phyloP scores from a whole-genome alignment of 192 early-diverging fungal species.

The Coemansia brasiliensis region DNA sequence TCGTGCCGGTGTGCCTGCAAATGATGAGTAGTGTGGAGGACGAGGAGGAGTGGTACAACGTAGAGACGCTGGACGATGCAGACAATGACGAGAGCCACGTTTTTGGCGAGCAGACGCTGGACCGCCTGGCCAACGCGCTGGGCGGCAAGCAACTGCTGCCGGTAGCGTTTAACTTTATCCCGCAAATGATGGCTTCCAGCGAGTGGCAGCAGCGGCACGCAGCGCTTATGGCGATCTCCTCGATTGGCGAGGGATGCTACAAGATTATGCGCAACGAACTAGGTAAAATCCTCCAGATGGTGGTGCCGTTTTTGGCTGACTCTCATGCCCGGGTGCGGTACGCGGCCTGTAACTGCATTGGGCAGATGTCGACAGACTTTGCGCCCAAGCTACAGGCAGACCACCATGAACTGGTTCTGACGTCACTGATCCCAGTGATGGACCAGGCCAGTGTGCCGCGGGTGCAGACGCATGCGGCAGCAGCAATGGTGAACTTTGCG shows the following conservation, averaged over 20 bases:
- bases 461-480: conserved; percentile 94
- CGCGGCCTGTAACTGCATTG: conserved; percentile 93
- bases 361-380: conserved; percentile 98
- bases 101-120: conserved; percentile 94
- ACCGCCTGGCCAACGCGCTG: conserved; percentile 82
- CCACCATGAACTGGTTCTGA: conserved; percentile 70
- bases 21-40: conserved; percentile 94
- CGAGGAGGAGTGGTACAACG: conserved; percentile 88
- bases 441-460: conserved; percentile 75
- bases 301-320: conserved; percentile 81
- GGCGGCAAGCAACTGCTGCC: conserved; percentile 89
- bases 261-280: conserved; percentile 93
- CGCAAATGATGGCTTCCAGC: conserved; percentile 77
- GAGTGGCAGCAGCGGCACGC: conserved; percentile 93
- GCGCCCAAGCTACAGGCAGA: conserved; percentile 73
- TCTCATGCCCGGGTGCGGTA: conserved; percentile 93
- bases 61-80: conserved; percentile 84
- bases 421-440: conserved; percentile 84
- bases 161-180: conserved; percentile 84
- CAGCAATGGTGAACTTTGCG: conserved; percentile 97
- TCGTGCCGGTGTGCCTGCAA: conserved; percentile 87
- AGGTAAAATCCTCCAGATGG: conserved; percentile 76
- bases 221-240: conserved; percentile 89
- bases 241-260: conserved; percentile 95
- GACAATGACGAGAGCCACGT: conserved; percentile 88